phyloP scores from a whole-genome alignment of 2,329 filamentous ascomycete genomes.

The Neurospora crassa region DNA sequence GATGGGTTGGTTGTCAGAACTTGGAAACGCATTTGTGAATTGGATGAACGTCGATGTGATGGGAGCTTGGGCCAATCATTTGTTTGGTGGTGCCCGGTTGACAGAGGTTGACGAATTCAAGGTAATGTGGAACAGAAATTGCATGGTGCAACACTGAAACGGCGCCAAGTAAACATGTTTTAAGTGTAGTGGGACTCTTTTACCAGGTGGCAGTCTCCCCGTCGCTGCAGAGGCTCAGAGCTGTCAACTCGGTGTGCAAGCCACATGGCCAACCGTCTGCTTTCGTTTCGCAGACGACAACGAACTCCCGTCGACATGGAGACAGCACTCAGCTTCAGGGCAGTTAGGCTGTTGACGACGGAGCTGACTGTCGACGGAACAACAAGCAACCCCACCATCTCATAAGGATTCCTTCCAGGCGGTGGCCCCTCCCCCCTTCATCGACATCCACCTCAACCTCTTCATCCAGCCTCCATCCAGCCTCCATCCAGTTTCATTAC shows the following conservation, averaged over 20 bases:
- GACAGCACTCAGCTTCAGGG: neutral
- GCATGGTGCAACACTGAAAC: neutral
- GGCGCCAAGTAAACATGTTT: neutral
- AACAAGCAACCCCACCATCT: conserved; percentile 9
- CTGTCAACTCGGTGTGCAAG: neutral
- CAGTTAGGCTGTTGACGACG: too few species aligned
- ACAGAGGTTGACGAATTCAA: neutral
- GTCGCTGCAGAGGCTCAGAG: neutral
- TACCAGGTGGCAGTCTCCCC: neutral
- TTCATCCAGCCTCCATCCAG: conserved; percentile 4
- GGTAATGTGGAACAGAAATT: neutral
- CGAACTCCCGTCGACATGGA: neutral
- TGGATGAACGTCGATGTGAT: neutral
- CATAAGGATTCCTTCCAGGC: conserved; percentile 3
- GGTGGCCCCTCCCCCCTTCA: conserved; percentile 9
- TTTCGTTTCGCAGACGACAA: neutral
- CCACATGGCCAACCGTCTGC: neutral
- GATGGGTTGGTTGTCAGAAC: neutral
- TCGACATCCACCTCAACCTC: neutral
- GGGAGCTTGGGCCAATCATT: neutral
- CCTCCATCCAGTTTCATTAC: conserved; percentile 14
- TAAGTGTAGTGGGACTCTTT: neutral
- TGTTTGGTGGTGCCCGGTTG: neutral
- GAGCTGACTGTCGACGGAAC: neutral
- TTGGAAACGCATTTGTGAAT: neutral